These are phyloP conservation scores for Metschnikowia henanensis DNA, from an alignment of 805 yeast species.

Conservation along the genomic window DNA sequence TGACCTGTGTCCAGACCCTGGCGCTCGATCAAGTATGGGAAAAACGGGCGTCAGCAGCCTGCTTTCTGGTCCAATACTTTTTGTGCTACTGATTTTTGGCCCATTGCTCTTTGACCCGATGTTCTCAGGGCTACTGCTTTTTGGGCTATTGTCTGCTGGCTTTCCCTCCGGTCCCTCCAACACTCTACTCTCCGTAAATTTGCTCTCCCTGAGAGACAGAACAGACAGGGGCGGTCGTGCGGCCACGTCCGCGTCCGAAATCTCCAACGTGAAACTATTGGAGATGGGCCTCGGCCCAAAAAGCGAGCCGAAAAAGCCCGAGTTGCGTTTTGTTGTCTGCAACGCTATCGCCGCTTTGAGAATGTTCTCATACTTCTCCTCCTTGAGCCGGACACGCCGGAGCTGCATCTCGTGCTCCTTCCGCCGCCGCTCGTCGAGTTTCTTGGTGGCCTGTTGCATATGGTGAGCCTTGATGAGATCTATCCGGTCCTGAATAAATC, in stretches of 20 bases:
- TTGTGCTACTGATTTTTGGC: no score
- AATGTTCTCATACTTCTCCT: constrained; percentile 38
- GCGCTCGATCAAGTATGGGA: no score
- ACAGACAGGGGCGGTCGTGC: not conserved
- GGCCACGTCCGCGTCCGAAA: constrained; percentile 4
- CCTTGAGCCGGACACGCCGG: constrained; percentile 34
- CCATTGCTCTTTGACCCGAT: not conserved
- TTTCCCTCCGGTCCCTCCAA: no score
- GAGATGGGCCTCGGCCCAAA: constrained; percentile 24
- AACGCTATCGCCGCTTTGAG: constrained; percentile 28
- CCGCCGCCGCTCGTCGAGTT: constrained; percentile 39
- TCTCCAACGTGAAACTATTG: constrained; percentile 14
- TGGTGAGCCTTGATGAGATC: constrained; percentile 39
- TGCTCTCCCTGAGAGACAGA: no score
- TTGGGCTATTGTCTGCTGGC: no score
- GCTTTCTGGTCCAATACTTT: no score
- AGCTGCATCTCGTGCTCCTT: constrained; percentile 41
- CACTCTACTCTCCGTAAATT: no score
- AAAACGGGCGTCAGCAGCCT: not conserved
- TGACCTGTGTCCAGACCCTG: no score
- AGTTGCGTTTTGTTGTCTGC: constrained; percentile 20
- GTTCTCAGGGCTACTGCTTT: no score
- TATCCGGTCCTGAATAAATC: constrained; percentile 39
- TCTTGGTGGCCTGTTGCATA: constrained; percentile 34
- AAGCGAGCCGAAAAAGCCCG: constrained; percentile 32